Evolutionary conservation across 2,329 filamentous ascomycete species (phyloP).

Genomic region (Clonostachys rosea): DNA sequence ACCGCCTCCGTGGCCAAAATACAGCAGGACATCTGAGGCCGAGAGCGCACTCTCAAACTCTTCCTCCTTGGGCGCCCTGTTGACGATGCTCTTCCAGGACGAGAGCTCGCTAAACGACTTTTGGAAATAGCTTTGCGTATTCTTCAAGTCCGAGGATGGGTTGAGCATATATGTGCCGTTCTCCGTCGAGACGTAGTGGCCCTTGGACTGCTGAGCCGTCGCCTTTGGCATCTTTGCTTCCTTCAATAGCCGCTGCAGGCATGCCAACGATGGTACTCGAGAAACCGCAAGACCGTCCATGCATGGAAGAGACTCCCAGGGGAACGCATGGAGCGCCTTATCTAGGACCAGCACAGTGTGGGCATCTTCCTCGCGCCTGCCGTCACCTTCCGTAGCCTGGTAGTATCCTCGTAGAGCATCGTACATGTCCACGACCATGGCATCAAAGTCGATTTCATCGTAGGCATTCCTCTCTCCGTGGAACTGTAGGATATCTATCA

Average conservation of each 20-base stretch:
- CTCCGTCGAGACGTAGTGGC: conserved; percentile 49
- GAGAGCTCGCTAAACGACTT: conserved; percentile 59
- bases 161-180: conserved; percentile 82
- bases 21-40: conserved; percentile 70
- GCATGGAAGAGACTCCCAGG: conserved; percentile 93
- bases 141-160: conserved; percentile 75
- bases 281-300: conserved; percentile 76
- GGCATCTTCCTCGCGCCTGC: conserved; percentile 31
- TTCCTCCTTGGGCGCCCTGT: conserved; percentile 66
- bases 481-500: conserved; percentile 94
- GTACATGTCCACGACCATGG: conserved; percentile 81
- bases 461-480: conserved; percentile 95
- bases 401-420: conserved; percentile 83
- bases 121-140: conserved; percentile 74
- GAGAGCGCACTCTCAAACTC: conserved; percentile 70
- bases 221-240: conserved; percentile 27
- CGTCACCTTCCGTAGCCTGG: conserved; percentile 31
- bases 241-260: conserved; percentile 70
- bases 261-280: conserved; percentile 80
- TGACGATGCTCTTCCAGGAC: conserved; percentile 66
- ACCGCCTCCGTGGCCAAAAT: conserved; percentile 94
- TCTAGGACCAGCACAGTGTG: conserved; percentile 91
- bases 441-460: conserved; percentile 94
- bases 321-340: conserved; percentile 84
- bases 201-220: conserved; percentile 15